Percentiles rank a stretch among this genome's conserved stretches.
Conservation (phyloP, 805 yeast species). For the Saccharomycopsis babjevae region DNA sequence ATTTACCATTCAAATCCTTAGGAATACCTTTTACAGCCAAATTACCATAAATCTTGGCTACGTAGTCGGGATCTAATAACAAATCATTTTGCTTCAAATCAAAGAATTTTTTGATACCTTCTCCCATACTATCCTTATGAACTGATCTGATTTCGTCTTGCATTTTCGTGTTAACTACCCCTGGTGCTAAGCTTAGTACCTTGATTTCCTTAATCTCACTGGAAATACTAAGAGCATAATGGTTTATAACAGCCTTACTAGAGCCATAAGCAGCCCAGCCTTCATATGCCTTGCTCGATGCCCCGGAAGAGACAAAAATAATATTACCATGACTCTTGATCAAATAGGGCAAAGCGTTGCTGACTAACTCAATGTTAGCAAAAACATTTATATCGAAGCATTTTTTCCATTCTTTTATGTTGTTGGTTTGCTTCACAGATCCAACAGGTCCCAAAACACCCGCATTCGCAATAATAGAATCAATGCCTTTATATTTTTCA, state of each 20-base stretch:
- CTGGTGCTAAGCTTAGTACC: slow-evolving; percentile 78
- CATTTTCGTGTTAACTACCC: slow-evolving; percentile 90
- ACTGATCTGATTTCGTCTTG: slow-evolving; percentile 62
- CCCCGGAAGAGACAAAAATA: slow-evolving; percentile 85
- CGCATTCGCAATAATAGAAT: slow-evolving; percentile 67
- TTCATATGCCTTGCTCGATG: slow-evolving; percentile 49
- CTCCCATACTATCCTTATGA: slow-evolving; percentile 50
- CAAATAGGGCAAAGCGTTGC: slow-evolving; percentile 47
- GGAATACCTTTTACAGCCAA: slow-evolving; percentile 55
- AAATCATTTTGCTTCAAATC: slow-evolving; percentile 48
- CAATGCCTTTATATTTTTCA: slow-evolving; percentile 43
- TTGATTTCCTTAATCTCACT: slow-evolving; percentile 54
- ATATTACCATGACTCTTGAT: slow-evolving; percentile 46
- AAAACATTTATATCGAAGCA: slow-evolving; percentile 72
- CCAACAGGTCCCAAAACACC: slow-evolving; percentile 76
- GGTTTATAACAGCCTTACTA: slow-evolving; percentile 86
- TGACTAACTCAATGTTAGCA: slow-evolving; percentile 53
- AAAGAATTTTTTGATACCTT: slow-evolving; percentile 49
- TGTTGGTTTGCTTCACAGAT: slow-evolving; percentile 42
- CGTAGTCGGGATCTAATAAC: slow-evolving; percentile 58
- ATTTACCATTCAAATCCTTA: slow-evolving; percentile 51
- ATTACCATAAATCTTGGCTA: slow-evolving; percentile 61
- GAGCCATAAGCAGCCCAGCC: slow-evolving; percentile 93
- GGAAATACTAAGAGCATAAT: slow-evolving; percentile 55
- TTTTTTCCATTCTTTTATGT: slow-evolving; percentile 47